Evolutionary conservation across 208 protist species (phyloP).

Genomic region (Entamoeba invadens): DNA sequence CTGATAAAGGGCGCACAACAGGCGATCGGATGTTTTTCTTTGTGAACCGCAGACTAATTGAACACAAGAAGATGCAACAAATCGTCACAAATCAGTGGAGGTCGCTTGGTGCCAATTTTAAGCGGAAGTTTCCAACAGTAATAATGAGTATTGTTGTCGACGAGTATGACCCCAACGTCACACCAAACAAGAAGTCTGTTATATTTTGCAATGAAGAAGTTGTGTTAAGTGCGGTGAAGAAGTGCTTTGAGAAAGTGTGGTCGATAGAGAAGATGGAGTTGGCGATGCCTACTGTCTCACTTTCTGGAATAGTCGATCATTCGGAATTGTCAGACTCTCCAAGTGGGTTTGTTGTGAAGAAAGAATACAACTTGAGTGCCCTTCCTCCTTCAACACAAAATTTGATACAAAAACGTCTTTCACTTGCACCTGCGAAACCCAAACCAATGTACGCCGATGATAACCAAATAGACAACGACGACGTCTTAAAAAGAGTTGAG

Average conservation of each 20-base stretch:
- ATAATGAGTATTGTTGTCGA: not conserved
- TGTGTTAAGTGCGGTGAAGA: not conserved
- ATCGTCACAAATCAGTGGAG: not conserved
- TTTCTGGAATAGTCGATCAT: not conserved
- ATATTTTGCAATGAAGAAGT: not conserved
- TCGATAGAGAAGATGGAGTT: not conserved
- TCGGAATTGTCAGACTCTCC: no score
- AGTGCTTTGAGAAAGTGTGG: not conserved
- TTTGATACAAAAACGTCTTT: no score
- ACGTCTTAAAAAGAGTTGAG: no score
- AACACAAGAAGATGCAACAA: not conserved
- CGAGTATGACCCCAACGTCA: not conserved
- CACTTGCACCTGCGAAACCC: no score
- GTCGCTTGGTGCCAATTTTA: not conserved
- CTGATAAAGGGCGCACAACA: not conserved
- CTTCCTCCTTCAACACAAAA: not conserved
- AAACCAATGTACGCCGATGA: no score
- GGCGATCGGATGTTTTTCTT: not conserved
- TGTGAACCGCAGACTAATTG: not conserved
- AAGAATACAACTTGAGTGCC: not conserved
- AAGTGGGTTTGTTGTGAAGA: no score
- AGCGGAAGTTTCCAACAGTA: not conserved
- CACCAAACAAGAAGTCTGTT: not conserved
- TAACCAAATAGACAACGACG: no score
- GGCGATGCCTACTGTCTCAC: not conserved